These are phyloP conservation scores for Aurantiochytrium sp. DNA, from an alignment of 108 stramenopile genomes.

Conservation along the genomic window DNA sequence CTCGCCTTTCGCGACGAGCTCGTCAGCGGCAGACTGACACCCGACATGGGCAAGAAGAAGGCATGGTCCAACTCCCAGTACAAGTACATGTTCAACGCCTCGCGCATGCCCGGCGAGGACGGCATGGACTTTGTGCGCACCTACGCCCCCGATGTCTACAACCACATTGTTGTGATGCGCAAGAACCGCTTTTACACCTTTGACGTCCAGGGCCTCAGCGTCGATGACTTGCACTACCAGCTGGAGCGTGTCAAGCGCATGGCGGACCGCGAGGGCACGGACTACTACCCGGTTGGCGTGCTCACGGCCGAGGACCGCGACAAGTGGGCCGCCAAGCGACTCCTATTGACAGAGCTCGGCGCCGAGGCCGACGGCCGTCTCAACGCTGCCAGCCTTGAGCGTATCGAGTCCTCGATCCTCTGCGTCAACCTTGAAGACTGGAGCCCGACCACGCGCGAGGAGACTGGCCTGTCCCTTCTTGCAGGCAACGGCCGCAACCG, in stretches of 20 bases:
- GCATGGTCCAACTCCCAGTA: conserved; percentile 39
- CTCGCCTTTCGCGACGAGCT: conserved; percentile 30
- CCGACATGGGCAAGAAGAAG: conserved; percentile 34
- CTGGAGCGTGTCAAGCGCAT: conserved; percentile 29
- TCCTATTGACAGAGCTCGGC: conserved; percentile 29
- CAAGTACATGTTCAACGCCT: conserved; percentile 45
- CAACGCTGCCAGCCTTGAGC: conserved; percentile 30
- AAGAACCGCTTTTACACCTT: conserved; percentile 36
- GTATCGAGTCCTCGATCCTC: conserved; percentile 29
- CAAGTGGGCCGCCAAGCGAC: conserved; percentile 32
- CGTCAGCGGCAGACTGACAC: conserved; percentile 27
- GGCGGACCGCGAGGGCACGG: conserved; percentile 8
- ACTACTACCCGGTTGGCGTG: conserved; percentile 21
- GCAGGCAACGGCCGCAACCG: conserved; percentile 38
- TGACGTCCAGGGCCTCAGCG: conserved; percentile 23
- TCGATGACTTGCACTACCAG: conserved; percentile 28
- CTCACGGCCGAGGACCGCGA: conserved; percentile 34
- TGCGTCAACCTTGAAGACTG: conserved; percentile 26
- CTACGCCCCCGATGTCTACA: conserved; percentile 33
- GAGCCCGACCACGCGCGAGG: conserved; percentile 22
- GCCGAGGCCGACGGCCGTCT: neutral
- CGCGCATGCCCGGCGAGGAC: conserved; percentile 26
- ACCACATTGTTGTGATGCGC: conserved; percentile 37
- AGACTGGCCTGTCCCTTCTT: conserved; percentile 28
- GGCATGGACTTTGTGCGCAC: conserved; percentile 28